Conservation (phyloP, 495 filamentous ascomycete genomes). For the Trichoderma virens region DNA sequence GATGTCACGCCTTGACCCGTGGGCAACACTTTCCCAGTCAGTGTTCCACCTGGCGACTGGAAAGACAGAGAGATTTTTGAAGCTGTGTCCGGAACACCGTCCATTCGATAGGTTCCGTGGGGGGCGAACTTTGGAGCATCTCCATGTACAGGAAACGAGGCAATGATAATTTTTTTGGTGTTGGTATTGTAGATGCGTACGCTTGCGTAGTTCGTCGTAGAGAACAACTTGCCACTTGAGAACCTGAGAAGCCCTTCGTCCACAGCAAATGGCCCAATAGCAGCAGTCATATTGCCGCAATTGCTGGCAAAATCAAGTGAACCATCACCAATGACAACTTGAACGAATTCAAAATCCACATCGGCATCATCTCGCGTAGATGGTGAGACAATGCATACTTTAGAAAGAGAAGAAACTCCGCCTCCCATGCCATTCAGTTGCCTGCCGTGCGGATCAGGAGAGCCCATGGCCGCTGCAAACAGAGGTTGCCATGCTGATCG, state of each 20-base stretch:
- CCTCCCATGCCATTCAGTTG: slow-evolving; percentile 56
- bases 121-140: slow-evolving; percentile 29
- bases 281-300: slow-evolving; percentile 56
- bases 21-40: slow-evolving; percentile 49
- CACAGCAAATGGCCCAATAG: slow-evolving; percentile 51
- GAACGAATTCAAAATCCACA: slow-evolving; percentile 54
- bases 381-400: slow-evolving; percentile 49
- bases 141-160: slow-evolving; percentile 27
- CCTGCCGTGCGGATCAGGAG: slow-evolving; percentile 50
- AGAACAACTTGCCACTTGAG: slow-evolving; percentile 3
- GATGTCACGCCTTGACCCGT: slow-evolving; percentile 41
- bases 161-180: slow-evolving; percentile 30
- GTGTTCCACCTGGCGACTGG: slow-evolving; percentile 47
- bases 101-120: slow-evolving; percentile 44
- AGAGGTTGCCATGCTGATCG: slow-evolving; percentile 40
- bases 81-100: slow-evolving; percentile 49
- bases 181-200: slow-evolving; percentile 24
- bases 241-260: slow-evolving; percentile 34
- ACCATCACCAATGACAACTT: slow-evolving; percentile 43
- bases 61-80: slow-evolving; percentile 48
- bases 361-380: slow-evolving; percentile 38
- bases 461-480: slow-evolving; percentile 47
- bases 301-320: slow-evolving; percentile 54
- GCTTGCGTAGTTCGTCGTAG: slow-evolving; percentile 16
- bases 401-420: slow-evolving; percentile 52